A percentile compares a stretch with the other conserved stretches of the same genome.
Evolutionary conservation across 306 rosid genomes (phyloP).

Genomic region (Prunus kanzakura): DNA sequence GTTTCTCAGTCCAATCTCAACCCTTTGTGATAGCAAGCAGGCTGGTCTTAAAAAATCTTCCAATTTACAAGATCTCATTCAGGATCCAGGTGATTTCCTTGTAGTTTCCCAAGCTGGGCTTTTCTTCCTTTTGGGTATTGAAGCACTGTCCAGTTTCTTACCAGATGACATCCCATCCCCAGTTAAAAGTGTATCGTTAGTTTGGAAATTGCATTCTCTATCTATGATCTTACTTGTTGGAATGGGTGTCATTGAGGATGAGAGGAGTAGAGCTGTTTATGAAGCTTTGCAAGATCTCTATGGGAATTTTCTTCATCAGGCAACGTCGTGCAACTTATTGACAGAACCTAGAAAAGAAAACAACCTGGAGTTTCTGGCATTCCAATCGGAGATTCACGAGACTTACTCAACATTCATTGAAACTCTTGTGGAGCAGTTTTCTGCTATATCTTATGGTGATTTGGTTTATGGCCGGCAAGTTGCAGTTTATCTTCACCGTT

Average conservation of each 20-base stretch:
- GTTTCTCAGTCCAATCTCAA: slow-evolving; percentile 82
- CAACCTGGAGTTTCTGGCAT: slow-evolving; percentile 53
- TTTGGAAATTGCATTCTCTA: slow-evolving; percentile 88
- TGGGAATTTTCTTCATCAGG: slow-evolving; percentile 67
- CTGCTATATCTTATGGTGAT: slow-evolving; percentile 89
- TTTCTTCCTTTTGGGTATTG: slow-evolving; percentile 80
- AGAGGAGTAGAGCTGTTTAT: slow-evolving; percentile 60
- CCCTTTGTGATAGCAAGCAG: slow-evolving; percentile 49
- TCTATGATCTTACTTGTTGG: slow-evolving; percentile 81
- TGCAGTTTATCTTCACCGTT: slow-evolving; percentile 71
- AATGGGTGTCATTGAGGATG: slow-evolving; percentile 74
- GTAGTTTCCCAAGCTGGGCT: slow-evolving; percentile 79
- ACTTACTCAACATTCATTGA: slow-evolving; percentile 75
- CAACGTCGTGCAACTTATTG: slow-evolving; percentile 23
- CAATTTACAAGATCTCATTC: slow-evolving; percentile 29
- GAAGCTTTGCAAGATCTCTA: slow-evolving; percentile 87
- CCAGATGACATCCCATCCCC: slow-evolving; percentile 54
- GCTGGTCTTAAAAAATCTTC: slow-evolving; percentile 46
- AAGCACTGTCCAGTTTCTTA: slow-evolving; percentile 65
- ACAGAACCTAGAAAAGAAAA: slow-evolving; percentile 31
- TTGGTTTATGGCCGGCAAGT: slow-evolving; percentile 79
- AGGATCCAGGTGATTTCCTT: slow-evolving; percentile 42
- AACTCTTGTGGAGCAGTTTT: slow-evolving; percentile 83
- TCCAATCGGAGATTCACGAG: slow-evolving; percentile 69
- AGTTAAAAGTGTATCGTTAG: slow-evolving; percentile 62